These are phyloP conservation scores for Anacardium occidentale DNA, from an alignment of 345 rosid species.

Conservation along the genomic window DNA sequence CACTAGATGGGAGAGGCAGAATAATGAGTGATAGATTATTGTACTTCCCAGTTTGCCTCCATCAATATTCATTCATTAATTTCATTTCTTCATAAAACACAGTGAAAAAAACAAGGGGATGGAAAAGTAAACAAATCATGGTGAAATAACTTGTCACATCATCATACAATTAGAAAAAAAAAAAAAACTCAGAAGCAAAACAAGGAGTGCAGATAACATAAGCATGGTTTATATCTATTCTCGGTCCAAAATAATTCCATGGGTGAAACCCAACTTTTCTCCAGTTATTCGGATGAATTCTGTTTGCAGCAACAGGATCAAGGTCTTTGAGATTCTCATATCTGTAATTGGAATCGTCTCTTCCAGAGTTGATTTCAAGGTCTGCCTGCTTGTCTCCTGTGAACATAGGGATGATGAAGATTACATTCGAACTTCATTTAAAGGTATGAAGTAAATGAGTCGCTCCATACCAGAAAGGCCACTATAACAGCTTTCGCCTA, in stretches of 20 bases:
- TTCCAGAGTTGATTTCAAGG: conserved; percentile 28
- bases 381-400: conserved; percentile 41
- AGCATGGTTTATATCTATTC: background rate
- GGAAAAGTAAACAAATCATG: background rate
- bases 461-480: conserved; percentile 45
- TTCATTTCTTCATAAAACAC: background rate
- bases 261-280: conserved; percentile 55
- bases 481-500: conserved; percentile 29
- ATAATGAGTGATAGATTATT: too few species aligned
- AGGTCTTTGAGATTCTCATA: conserved; percentile 67
- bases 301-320: conserved; percentile 88
- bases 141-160: background rate
- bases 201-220: background rate
- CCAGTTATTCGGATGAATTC: conserved; percentile 84
- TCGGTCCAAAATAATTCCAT: background rate
- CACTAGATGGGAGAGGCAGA: too few species aligned
- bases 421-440: background rate
- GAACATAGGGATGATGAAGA: background rate
- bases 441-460: conserved; percentile 11
- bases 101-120: background rate
- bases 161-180: background rate
- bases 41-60: background rate
- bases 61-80: background rate
- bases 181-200: background rate
- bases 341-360: conserved; percentile 32